Evolutionary conservation across 805 yeast species (phyloP).

Genomic region (Diddensiella transvaalensis): DNA sequence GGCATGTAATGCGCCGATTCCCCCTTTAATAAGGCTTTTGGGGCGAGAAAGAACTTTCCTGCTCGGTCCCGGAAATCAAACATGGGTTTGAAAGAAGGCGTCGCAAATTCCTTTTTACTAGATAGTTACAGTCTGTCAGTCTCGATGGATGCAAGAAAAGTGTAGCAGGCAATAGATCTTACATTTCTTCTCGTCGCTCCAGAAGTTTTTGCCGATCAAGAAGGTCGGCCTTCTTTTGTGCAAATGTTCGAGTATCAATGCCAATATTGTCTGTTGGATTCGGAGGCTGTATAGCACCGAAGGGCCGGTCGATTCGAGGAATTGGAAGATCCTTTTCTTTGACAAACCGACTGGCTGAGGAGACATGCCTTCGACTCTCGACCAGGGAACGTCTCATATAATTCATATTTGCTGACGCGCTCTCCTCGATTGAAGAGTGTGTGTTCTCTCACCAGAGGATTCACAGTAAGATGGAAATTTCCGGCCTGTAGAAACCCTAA

Average conservation of each 20-base stretch:
- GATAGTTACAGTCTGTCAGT: no score
- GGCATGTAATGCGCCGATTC: conserved; percentile 81
- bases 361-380: not conserved
- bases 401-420: no score
- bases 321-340: conserved; percentile 4
- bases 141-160: no score
- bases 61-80: conserved; percentile 64
- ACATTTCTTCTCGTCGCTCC: conserved; percentile 46
- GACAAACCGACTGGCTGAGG: not conserved
- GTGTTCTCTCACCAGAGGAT: not conserved
- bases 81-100: conserved; percentile 65
- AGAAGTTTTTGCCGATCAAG: conserved; percentile 47
- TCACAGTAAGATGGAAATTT: no score
- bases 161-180: no score
- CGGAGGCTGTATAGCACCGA: conserved; percentile 45
- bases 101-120: conserved; percentile 54
- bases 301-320: conserved; percentile 39
- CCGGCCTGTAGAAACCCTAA: not conserved
- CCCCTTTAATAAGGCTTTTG: conserved; percentile 68
- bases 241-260: conserved; percentile 36
- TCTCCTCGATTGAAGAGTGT: not conserved
- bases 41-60: conserved; percentile 83
- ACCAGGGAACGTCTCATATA: no score
- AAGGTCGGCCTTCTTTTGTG: conserved; percentile 44
- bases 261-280: conserved; percentile 38